Percentiles rank a stretch among this genome's conserved stretches.
Conservation (phyloP, 495 filamentous ascomycete species). For the Talaromyces borbonicus region DNA sequence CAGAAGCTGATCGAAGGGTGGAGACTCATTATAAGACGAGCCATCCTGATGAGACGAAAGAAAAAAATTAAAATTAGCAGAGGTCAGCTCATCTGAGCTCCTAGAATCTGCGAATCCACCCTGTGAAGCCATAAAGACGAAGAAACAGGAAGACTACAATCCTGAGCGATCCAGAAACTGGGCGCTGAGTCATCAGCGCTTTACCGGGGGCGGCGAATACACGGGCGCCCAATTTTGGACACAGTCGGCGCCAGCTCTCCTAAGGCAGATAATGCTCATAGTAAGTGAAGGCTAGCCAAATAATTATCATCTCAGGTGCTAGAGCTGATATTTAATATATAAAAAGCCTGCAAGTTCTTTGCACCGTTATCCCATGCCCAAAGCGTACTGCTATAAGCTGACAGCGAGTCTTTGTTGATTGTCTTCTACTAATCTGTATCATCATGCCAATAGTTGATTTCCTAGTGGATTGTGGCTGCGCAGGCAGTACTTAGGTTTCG, state of each 20-base stretch:
- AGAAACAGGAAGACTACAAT: conserved; percentile 1
- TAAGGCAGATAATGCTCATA: too few species aligned
- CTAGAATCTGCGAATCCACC: background rate
- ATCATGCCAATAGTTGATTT: background rate
- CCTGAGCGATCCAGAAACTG: background rate
- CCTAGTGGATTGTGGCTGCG: background rate
- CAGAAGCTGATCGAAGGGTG: background rate
- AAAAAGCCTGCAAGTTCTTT: too few species aligned
- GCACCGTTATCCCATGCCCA: background rate
- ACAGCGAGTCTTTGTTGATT: background rate
- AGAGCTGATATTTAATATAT: too few species aligned
- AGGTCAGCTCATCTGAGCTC: background rate
- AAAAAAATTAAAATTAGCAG: conserved; percentile 1
- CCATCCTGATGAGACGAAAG: background rate
- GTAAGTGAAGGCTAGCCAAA: too few species aligned
- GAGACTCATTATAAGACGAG: background rate
- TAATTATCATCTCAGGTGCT: too few species aligned
- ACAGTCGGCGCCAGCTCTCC: too few species aligned
- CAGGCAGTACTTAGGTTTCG: background rate
- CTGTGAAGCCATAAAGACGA: background rate
- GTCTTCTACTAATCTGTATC: background rate
- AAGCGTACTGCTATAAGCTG: background rate
- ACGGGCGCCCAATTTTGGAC: too few species aligned
- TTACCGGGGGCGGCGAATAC: too few species aligned
- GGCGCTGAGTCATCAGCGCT: conserved; percentile 1